phyloP scores from a whole-genome alignment of 2,329 filamentous ascomycete genomes.

The Ascochyta lentis region DNA sequence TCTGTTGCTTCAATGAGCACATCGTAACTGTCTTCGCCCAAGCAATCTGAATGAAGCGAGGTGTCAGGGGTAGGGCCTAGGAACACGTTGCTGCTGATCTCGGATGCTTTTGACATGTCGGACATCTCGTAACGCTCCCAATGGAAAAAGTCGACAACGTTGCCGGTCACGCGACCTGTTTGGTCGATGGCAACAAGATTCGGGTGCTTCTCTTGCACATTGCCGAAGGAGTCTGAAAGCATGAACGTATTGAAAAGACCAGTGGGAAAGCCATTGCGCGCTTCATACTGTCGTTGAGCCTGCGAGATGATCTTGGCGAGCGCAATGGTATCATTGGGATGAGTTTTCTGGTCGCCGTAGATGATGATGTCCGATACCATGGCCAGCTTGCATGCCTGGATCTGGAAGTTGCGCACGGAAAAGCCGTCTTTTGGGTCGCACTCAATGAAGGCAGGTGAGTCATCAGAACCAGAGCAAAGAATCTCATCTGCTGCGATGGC shows the following conservation, averaged over 20 bases:
- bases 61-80: conserved; percentile 85
- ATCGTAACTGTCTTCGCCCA: conserved; percentile 70
- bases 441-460: conserved; percentile 72
- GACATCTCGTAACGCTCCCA: conserved; percentile 94
- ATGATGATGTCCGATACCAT: conserved; percentile 90
- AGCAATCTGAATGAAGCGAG: conserved; percentile 52
- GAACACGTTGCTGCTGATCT: conserved; percentile 90
- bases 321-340: conserved; percentile 69
- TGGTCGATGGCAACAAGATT: conserved; percentile 79
- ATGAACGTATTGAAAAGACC: conserved; percentile 86
- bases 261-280: conserved; percentile 63
- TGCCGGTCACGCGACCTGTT: conserved; percentile 73
- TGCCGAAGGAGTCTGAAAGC: conserved; percentile 52
- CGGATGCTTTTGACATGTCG: conserved; percentile 85
- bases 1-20: conserved; percentile 90
- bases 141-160: conserved; percentile 85
- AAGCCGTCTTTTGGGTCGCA: conserved; percentile 89
- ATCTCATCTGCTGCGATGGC: conserved; percentile 85
- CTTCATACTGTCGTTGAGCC: conserved; percentile 78
- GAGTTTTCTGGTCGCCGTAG: conserved; percentile 76
- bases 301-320: conserved; percentile 69
- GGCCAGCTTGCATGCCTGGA: conserved; percentile 87
- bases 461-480: conserved; percentile 59
- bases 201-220: conserved; percentile 72
- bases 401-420: conserved; percentile 96